Evolutionary conservation across 306 rosid species (phyloP), one percentile per base, ranked within the genome.

Genomic region (Pyrus communis): DNA sequence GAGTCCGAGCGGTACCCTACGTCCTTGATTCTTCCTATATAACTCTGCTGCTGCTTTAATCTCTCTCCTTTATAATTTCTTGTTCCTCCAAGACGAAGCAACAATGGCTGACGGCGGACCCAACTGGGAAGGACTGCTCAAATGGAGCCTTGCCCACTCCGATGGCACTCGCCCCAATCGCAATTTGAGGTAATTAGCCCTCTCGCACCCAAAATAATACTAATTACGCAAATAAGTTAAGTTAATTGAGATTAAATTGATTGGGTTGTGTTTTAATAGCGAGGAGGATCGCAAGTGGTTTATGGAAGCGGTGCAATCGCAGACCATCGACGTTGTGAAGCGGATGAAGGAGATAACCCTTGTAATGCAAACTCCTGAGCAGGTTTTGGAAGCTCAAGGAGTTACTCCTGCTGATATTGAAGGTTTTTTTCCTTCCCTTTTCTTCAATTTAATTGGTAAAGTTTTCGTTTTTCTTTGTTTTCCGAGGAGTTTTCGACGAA

Each of bases 331-430:
- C 86, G 90, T 92, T 27, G 59, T 88, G 28, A 91, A 92, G 85
- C 93, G 99, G 51, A 96, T 96, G 99, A 96, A 89, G 78, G 98
- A 96, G 81, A 96, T 96, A 45, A 87, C 97, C 7, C 88, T 86
- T 65, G 93, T 96, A 23, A 92, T 96, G 98, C 88, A 91, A 72
- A 91, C 96, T 69, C 98, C 99, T 63, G 90, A 91, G 65, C 82
- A 89, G 77, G 93, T 89, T 72, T 85, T 96, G 92, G 95, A 92
- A 82, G 74, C 87, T 70, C 97, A 96, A 75, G 99, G 98, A 33
- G 88, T 96, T 62, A 87, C 91, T 35, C 70, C 93, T 31, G 78
- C 65, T 28, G 90, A 92, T 77, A 81, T 96, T 57, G 99, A 92
- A 92, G 97, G 99, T 92, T 31, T 79, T 79, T 40, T 33, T 67